A percentile compares a stretch with the other conserved stretches of the same genome.
Evolutionary conservation across 176 grass and related monocot genomes (phyloP).

Genomic region (Saccharum spontaneum): DNA sequence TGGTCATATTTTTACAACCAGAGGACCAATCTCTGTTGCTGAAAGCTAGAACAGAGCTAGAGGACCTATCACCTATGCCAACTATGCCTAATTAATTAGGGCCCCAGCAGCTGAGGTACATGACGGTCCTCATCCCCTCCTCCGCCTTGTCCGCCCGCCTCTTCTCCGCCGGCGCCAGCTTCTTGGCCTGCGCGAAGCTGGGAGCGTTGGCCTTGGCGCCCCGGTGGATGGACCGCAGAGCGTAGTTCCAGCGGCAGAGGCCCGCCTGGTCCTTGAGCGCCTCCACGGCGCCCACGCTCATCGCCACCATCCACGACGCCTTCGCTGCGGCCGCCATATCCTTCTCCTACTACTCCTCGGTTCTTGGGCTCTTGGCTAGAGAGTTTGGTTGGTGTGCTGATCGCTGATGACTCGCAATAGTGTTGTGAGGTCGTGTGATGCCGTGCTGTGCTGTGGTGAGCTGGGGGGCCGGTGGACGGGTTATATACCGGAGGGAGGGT

Average conservation of each 20-base stretch:
- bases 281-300: slow-evolving; percentile 64
- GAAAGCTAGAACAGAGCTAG: neutral
- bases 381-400: neutral
- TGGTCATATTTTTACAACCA: neutral
- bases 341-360: neutral
- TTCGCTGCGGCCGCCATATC: no score
- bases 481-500: neutral
- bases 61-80: neutral
- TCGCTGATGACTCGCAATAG: neutral
- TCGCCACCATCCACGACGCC: slow-evolving; percentile 30
- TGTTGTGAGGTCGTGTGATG: no score
- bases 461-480: no score
- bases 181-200: neutral
- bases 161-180: no score
- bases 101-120: slow-evolving; percentile 74
- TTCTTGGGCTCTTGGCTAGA: neutral
- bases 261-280: slow-evolving; percentile 74
- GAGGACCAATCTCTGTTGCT: neutral
- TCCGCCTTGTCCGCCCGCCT: no score
- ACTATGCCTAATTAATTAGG: slow-evolving; percentile 37
- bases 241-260: slow-evolving; percentile 74
- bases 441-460: neutral
- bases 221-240: slow-evolving; percentile 39
- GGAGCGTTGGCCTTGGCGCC: slow-evolving; percentile 29
- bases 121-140: no score